Evolutionary conservation across 1,284 basidiomycete genomes (phyloP), one percentile per base, ranked within the genome.

Genomic region (Hymenochaete sp.): DNA sequence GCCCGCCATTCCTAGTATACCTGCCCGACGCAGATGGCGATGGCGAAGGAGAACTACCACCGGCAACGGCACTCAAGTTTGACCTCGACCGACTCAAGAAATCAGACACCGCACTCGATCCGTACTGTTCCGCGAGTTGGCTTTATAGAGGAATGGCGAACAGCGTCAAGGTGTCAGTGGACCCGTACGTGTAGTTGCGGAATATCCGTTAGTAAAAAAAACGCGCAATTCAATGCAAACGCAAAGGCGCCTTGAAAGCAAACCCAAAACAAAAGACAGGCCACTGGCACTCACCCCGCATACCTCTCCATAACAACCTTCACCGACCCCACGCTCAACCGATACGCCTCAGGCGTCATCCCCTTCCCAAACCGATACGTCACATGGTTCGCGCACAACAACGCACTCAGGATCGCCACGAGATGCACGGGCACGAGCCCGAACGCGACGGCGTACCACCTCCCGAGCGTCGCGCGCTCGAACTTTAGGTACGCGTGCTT

Each of bases 321-420:
- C 76, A 83, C 80, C 48, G 68, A 73, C 44, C 67, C 67, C 63
- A 75, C 60, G 57, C 76, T 76, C 41, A 86, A 63, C 18, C 80
- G 64, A 60, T 84, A 86, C 16, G 74, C 73, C 64, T 81, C 75
- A 21, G 82, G 82, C 65, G 77, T 84, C 70, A 86, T 73, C 29
- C 82, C 82, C 64, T 86, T 86, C 16, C 81, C 82, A 59, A 84
- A 84, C 42, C 82, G 66, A 57, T 82, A 84, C 9, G 82, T 84
- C 55, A 86, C 73, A 53, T 84, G 80, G 59, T 83, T 82, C 14
- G 75, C 74, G 61, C 80, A 84, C 31, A 84, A 58, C 45, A 82
- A 58, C 19, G 66, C 71, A 3, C 68, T 62, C 33, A 79, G 50
- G 50, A 82, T 80, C 57, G 77, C 65, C 18, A 59, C 57, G 26